Evolutionary conservation across 1,139 yeast species (phyloP).

Genomic region (Candida sanyaensis): DNA sequence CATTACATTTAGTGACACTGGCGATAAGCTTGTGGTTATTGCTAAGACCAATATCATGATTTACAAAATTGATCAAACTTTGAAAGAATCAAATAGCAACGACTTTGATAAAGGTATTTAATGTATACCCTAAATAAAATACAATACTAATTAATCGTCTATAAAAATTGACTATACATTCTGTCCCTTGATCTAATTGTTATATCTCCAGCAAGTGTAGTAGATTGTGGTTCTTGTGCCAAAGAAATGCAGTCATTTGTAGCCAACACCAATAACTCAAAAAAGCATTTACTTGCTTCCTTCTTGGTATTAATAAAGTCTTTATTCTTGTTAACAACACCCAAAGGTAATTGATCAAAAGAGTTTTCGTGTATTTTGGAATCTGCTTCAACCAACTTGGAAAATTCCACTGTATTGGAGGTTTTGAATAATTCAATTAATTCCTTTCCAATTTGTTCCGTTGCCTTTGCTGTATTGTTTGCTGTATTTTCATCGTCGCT

Average conservation of each 20-base stretch:
- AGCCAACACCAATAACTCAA: conserved; percentile 81
- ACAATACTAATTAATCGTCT: neutral
- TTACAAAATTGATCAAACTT: conserved; percentile 9
- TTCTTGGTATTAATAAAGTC: conserved; percentile 42
- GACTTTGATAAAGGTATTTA: conserved; percentile 14
- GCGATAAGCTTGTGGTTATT: conserved; percentile 16
- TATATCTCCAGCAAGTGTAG: conserved; percentile 61
- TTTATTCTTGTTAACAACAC: conserved; percentile 20
- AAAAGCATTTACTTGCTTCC: conserved; percentile 76
- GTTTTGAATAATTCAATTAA: conserved; percentile 38
- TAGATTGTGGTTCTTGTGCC: conserved; percentile 42
- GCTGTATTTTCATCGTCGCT: conserved; percentile 15
- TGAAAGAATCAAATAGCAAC: neutral
- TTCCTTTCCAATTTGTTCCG: conserved; percentile 57
- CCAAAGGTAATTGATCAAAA: conserved; percentile 28
- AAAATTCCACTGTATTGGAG: conserved; percentile 30
- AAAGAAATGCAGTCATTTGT: conserved; percentile 71
- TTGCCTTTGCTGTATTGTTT: conserved; percentile 35
- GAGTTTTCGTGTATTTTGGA: conserved; percentile 17
- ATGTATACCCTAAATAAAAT: neutral
- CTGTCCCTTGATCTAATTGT: conserved; percentile 51
- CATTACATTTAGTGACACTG: conserved; percentile 24
- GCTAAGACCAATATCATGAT: conserved; percentile 5
- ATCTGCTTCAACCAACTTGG: conserved; percentile 45
- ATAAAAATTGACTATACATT: conserved; percentile 45